Evolutionary conservation across 164 flowering plant species (phyloP), one percentile per base, ranked within the genome.

Genomic region (Protea cynaroides): DNA sequence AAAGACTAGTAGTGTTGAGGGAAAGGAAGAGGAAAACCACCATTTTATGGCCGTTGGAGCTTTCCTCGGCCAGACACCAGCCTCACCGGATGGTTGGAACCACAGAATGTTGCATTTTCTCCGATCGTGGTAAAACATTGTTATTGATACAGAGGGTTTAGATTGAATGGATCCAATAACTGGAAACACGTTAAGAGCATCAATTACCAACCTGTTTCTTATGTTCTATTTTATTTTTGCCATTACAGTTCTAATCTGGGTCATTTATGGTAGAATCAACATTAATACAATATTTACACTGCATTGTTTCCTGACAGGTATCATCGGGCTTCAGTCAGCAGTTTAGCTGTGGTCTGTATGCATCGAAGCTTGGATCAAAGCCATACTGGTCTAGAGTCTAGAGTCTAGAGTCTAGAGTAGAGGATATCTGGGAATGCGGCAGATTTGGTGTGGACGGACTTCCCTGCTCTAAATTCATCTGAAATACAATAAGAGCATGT

Each of bases 241-340:
- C 11, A 5, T 53, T 4, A 19, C 23, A 8, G 19, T 21, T 8
- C 1, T 19, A 9, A 53, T 53, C 25, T 21, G 25, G 1, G 2
- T 53, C 12, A 18, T 37, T 19, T 5, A 34, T 53, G 40, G 9
- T 3, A 5, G 44, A 3, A 23, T 9, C 51, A 40, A n/a, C 3
- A 17, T 23, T 65, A 37, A 25, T 36, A 56, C 38, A 3, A 51
- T 43, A 29, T 38, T 12, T 14, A 6, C 24, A 8, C 18, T 36
- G 17, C 21, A 23, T 3, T 56, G 38, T 14, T 15, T 38, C 63
- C 60, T 69, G 67, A 72, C 91, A 87, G 94, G 97, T 61, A 81
- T 89, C 46, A 87, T 89, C 64, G 96, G 96, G 44, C 86, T 89
- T 51, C 86, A 87, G 53, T 89, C 96, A 13, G 76, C 92, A 47